Conservation (phyloP, 352 stramenopile species). For the Globisporangium lucens region DNA sequence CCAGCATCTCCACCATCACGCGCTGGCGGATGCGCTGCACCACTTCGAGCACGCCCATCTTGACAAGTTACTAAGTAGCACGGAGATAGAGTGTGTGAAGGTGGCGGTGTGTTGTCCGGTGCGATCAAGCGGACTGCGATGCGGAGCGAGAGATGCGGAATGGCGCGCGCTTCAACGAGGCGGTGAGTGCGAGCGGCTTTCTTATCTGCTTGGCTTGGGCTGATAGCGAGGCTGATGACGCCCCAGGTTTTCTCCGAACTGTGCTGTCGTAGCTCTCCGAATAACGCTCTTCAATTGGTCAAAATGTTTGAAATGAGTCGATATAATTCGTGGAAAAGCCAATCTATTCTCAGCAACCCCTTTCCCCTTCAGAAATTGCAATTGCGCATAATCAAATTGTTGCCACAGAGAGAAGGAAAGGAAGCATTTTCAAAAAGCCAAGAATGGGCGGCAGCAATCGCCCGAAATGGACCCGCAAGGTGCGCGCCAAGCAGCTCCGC, state of each 20-base stretch:
- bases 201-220: not conserved
- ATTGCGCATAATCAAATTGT: not conserved
- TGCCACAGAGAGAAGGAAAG: not conserved
- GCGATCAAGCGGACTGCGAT: not conserved
- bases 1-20: conserved; percentile 53
- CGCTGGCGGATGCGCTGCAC: conserved; percentile 48
- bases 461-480: conserved; percentile 11
- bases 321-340: not conserved
- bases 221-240: not conserved
- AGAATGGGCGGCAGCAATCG: conserved; percentile 7
- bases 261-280: not conserved
- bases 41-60: conserved; percentile 33
- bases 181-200: not conserved
- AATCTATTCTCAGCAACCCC: not conserved
- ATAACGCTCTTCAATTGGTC: not conserved
- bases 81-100: not conserved
- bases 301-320: not conserved
- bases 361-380: not conserved
- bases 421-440: not conserved
- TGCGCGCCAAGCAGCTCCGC: conserved; percentile 10
- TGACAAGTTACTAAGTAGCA: not conserved
- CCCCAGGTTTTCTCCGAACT: not conserved
- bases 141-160: conserved; percentile 2
- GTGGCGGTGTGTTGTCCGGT: not conserved
- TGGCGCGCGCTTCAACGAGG: not conserved